phyloP scores from a whole-genome alignment of 768 basidiomycete genomes.

The Mycena sanguinolenta region DNA sequence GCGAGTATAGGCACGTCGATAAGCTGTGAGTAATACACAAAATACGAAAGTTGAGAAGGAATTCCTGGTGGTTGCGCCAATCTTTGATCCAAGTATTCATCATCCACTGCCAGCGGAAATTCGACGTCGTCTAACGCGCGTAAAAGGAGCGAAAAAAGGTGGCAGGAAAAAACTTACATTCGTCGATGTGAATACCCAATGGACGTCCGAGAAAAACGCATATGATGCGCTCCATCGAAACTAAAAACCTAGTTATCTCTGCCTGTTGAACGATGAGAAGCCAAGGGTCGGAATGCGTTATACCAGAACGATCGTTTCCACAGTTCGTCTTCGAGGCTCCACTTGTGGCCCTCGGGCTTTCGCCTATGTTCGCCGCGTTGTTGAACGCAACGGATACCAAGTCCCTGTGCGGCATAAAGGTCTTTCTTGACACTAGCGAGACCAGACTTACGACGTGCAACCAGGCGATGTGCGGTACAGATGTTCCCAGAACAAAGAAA shows the following conservation, averaged over 20 bases:
- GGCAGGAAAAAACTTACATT: neutral
- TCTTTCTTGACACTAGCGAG: too few species aligned
- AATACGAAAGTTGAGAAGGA: neutral
- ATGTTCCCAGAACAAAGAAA: slow-evolving; percentile 55
- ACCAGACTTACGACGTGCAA: slow-evolving; percentile 54
- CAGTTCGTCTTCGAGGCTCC: slow-evolving; percentile 65
- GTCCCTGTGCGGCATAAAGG: slow-evolving; percentile 43
- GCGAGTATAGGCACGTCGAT: neutral
- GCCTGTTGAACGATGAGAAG: neutral
- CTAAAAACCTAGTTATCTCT: neutral
- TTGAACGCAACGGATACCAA: slow-evolving; percentile 71
- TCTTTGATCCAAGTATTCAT: neutral
- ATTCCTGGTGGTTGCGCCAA: neutral
- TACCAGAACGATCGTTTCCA: slow-evolving; percentile 73
- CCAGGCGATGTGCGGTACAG: slow-evolving; percentile 67
- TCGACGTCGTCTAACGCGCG: neutral
- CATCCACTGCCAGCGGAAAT: neutral
- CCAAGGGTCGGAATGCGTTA: neutral
- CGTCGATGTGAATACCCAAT: neutral
- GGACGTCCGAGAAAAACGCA: neutral
- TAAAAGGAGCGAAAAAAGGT: neutral
- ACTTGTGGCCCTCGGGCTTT: slow-evolving; percentile 46
- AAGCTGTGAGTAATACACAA: neutral
- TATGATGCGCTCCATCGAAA: neutral
- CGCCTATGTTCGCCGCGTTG: slow-evolving; percentile 73